Base-by-base conservation (phyloP, 148 eudicot genomes). In the Cornus kousa region DNA sequence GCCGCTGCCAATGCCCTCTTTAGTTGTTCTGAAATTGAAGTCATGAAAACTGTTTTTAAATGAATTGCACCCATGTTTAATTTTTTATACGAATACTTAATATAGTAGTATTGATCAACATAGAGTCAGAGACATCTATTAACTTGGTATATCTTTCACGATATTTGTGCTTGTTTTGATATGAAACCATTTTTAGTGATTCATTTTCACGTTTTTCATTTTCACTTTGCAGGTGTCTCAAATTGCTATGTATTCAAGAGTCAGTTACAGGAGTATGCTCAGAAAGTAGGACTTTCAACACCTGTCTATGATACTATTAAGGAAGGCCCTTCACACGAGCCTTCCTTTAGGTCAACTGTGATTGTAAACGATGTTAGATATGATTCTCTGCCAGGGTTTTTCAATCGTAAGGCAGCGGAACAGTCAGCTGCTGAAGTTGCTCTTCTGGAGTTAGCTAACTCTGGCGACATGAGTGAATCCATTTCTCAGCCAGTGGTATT, bases 401-500 rank as follows among this genome's bases (percentile, higher is more conserved):
- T 72, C 74, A 96, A 90, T 77, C 92, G 99, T 68, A 96, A 94
- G 84, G 93, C 97, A 69, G 95, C 99, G 28, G 99, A 96, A 82
- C 99, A 96, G 77, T 96, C 99, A 59, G 98, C 99, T 57, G 99
- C 99, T 70, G 99, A 96, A 87, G 85, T 94, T 78, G 99, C 99
- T 82, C 89, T 92, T 48, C 32, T 75, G 84, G 85, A 87, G 72
- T 82, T 94, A 64, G 86, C 85, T 71, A 82, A 85, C 35, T 48
- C 74, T 16, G 88, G 87, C 71, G 80, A 84, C 43, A 77, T 74
- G 74, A 81, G 79, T 62, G 86, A 83, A 23, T 37, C 83, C 50
- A 83, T 89, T 79, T 80, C 89, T 83, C 83, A 86, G 39, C 99
- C 99, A 55, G 97, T 95, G 98, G 99, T 95, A 88, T 80, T 76